These are phyloP conservation scores for Xylariaceae sp. DNA, from an alignment of 2,329 filamentous ascomycete species.

Conservation along the genomic window DNA sequence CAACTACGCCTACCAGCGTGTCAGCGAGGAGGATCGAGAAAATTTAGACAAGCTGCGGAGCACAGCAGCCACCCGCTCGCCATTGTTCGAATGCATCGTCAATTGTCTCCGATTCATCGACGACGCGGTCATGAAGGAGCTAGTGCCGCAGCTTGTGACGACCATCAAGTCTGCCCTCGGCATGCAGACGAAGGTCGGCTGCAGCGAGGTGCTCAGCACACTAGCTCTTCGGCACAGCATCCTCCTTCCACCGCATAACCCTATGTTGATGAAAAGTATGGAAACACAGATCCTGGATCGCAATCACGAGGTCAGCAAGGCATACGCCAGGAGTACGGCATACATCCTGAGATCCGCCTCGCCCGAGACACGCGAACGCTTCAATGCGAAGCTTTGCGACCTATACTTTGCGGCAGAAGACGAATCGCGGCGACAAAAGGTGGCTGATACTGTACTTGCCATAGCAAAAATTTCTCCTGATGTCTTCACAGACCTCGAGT, in stretches of 20 bases:
- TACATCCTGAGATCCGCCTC: conserved; percentile 64
- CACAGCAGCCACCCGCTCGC: conserved; percentile 73
- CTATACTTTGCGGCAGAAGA: conserved; percentile 81
- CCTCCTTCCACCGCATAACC: conserved; percentile 67
- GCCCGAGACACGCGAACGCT: conserved; percentile 40
- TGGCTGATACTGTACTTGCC: conserved; percentile 75
- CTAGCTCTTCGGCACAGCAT: conserved; percentile 73
- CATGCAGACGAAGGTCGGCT: conserved; percentile 89
- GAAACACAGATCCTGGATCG: conserved; percentile 79
- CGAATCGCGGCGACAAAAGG: conserved; percentile 62
- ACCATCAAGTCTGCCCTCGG: conserved; percentile 82
- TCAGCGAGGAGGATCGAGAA: conserved; percentile 77
- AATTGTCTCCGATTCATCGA: conserved; percentile 81
- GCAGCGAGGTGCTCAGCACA: conserved; percentile 75
- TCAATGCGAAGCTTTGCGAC: conserved; percentile 48
- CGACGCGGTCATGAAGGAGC: conserved; percentile 63
- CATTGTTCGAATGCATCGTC: conserved; percentile 88
- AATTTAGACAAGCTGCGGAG: conserved; percentile 85
- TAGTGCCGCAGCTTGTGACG: conserved; percentile 65
- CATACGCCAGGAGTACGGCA: conserved; percentile 78
- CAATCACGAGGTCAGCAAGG: conserved; percentile 87
- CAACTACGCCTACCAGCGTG: conserved; percentile 89
- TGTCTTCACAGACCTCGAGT: conserved; percentile 70
- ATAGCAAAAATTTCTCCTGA: conserved; percentile 84
- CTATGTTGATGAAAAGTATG: conserved; percentile 67